A percentile compares a stretch with the other conserved stretches of the same genome.
phyloP scores from a whole-genome alignment of 768 basidiomycete species.

The Cyclocybe cylindracea region DNA sequence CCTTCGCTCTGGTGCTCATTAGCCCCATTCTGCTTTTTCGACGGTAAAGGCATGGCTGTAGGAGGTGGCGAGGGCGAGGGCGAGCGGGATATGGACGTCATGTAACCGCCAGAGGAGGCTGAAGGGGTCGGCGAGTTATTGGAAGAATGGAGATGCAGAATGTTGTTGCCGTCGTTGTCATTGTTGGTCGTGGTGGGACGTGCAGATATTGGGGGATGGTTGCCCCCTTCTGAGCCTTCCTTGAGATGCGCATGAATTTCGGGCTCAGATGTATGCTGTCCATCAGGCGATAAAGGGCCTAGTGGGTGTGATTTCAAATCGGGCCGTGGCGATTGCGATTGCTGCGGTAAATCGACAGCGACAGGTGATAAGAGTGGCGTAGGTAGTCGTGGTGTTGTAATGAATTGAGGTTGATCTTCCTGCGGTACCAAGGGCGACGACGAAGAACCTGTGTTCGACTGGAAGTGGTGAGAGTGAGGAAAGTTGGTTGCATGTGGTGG shows the following conservation, averaged over 20 bases:
- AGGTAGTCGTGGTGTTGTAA: no score
- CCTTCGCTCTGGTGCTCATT: no score
- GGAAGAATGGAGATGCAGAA: slow-evolving; percentile 33
- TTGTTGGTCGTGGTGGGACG: background rate
- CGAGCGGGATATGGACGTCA: slow-evolving; percentile 51
- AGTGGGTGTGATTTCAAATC: no score
- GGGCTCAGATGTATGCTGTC: no score
- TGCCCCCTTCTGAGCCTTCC: no score
- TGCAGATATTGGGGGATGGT: no score
- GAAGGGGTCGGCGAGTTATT: slow-evolving; percentile 54
- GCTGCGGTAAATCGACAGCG: no score
- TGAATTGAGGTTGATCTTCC: no score
- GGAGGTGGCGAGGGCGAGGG: slow-evolving; percentile 38
- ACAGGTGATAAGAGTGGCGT: no score
- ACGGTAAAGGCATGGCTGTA: slow-evolving; percentile 30
- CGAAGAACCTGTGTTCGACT: background rate
- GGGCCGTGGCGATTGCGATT: no score
- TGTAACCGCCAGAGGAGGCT: slow-evolving; percentile 54
- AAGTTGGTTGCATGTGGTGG: slow-evolving; percentile 24
- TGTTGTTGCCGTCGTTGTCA: background rate
- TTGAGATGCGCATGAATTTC: no score
- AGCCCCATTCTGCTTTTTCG: slow-evolving; percentile 8
- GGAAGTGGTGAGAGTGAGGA: slow-evolving; percentile 6
- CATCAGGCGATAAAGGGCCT: no score
- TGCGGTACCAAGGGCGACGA: background rate